A percentile compares a stretch with the other conserved stretches of the same genome.
phyloP scores from a whole-genome alignment of 2,329 filamentous ascomycete genomes.

The Dothideomycetes sp. region DNA sequence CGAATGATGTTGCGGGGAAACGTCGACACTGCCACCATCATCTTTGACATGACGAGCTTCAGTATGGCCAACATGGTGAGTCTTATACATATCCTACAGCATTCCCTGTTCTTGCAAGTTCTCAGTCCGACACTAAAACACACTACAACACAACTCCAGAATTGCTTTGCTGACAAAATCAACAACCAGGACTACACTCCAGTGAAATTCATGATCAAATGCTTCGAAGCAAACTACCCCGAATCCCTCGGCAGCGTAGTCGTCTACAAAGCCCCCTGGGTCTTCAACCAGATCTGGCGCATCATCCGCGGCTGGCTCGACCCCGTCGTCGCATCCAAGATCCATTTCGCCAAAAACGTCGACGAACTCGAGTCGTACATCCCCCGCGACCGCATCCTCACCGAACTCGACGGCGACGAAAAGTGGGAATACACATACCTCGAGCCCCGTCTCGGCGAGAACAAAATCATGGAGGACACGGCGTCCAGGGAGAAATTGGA shows the following conservation, averaged over 20 bases:
- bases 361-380: slow-evolving; percentile 74
- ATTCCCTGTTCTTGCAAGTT: not conserved
- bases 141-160: too few species aligned
- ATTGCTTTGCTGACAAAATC: too few species aligned
- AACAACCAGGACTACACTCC: slow-evolving; percentile 73
- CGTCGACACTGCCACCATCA: slow-evolving; percentile 85
- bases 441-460: slow-evolving; percentile 67
- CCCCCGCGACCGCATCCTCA: slow-evolving; percentile 56
- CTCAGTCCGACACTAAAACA: too few species aligned
- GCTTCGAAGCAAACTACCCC: slow-evolving; percentile 97
- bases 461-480: slow-evolving; percentile 56
- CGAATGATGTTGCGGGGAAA: slow-evolving; percentile 68
- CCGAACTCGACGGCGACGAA: slow-evolving; percentile 77
- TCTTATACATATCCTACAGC: too few species aligned
- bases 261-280: slow-evolving; percentile 92
- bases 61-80: slow-evolving; percentile 56
- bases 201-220: slow-evolving; percentile 99
- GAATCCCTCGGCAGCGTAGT: slow-evolving; percentile 82
- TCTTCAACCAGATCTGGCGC: slow-evolving; percentile 96
- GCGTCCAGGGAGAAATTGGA: slow-evolving; percentile 53
- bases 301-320: slow-evolving; percentile 95
- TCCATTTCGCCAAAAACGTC: slow-evolving; percentile 79
- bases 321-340: slow-evolving; percentile 86
- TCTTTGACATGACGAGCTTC: slow-evolving; percentile 59
- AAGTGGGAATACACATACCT: slow-evolving; percentile 74